Conservation (phyloP, 495 filamentous ascomycete species). For the Annulohypoxylon maeteangense region DNA sequence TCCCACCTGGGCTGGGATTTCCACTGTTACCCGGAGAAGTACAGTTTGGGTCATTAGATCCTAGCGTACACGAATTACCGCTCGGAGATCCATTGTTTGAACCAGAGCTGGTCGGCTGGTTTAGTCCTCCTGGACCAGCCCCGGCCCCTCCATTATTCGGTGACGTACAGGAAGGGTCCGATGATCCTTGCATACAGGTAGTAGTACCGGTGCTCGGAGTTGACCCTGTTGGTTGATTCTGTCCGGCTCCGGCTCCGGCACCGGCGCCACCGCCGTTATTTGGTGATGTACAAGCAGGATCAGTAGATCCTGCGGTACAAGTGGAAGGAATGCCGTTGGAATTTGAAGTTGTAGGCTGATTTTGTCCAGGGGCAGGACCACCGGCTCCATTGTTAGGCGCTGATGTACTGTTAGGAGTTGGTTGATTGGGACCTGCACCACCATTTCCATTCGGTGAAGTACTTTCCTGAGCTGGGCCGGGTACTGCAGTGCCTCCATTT, state of each 20-base stretch:
- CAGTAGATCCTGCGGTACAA: constrained; percentile 33
- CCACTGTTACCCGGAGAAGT: constrained; percentile 15
- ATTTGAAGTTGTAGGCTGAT: constrained; percentile 24
- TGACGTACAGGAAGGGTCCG: constrained; percentile 31
- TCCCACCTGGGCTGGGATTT: constrained; percentile 4
- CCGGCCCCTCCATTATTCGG: constrained; percentile 17
- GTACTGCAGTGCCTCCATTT: constrained; percentile 16
- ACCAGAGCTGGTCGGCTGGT: constrained; percentile 16
- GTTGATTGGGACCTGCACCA: constrained; percentile 26
- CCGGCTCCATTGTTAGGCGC: constrained; percentile 13
- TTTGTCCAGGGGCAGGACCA: constrained; percentile 23
- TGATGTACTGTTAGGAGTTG: neutral
- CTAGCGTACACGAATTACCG: constrained; percentile 19
- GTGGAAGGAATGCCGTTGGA: constrained; percentile 19
- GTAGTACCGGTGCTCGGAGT: neutral
- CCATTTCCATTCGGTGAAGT: constrained; percentile 23
- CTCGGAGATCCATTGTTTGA: constrained; percentile 4
- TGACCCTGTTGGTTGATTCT: neutral
- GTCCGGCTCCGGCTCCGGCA: neutral
- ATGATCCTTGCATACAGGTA: constrained; percentile 30
- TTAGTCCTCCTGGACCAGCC: constrained; percentile 19
- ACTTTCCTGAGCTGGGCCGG: constrained; percentile 23
- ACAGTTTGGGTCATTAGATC: constrained; percentile 35
- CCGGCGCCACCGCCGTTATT: neutral
- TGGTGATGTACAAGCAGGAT: constrained; percentile 30